Percentiles rank a stretch among this genome's conserved stretches.
phyloP scores from a whole-genome alignment of 2,329 filamentous ascomycete species.

The Penicillium sp. region DNA sequence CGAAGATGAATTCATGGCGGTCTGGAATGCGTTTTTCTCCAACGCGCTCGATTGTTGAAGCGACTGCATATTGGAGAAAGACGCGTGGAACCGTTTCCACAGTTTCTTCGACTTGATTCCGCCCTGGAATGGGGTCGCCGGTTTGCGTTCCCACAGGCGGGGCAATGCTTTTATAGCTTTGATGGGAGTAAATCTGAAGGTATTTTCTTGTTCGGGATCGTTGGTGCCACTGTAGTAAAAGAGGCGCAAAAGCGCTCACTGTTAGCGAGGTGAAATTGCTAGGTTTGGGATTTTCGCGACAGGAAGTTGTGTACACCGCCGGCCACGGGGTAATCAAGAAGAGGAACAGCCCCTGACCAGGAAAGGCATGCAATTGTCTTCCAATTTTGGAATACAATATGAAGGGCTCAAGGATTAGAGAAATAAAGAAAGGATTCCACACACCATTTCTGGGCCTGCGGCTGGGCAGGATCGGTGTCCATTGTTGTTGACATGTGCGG shows the following conservation, averaged over 20 bases:
- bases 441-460: constrained; percentile 19
- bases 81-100: constrained; percentile 44
- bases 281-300: neutral
- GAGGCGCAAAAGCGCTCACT: constrained; percentile 3
- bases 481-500: constrained; percentile 23
- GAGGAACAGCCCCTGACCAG: constrained; percentile 6
- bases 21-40: constrained; percentile 24
- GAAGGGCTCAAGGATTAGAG: neutral
- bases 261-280: constrained; percentile 11
- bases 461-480: constrained; percentile 14
- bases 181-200: constrained; percentile 42
- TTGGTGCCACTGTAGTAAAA: constrained; percentile 6
- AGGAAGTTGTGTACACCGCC: neutral
- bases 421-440: constrained; percentile 5
- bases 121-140: constrained; percentile 38
- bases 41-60: constrained; percentile 24
- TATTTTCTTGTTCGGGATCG: constrained; percentile 18
- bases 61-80: constrained; percentile 33
- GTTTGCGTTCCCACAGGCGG: constrained; percentile 45
- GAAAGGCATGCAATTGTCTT: neutral
- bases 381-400: neutral
- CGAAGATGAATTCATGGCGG: constrained; percentile 33
- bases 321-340: neutral
- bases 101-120: constrained; percentile 43
- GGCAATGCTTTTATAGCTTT: constrained; percentile 33